Evolutionary conservation across 1,284 basidiomycete species (phyloP), one percentile per base, ranked within the genome.

Genomic region (Gymnopus androsaceus): DNA sequence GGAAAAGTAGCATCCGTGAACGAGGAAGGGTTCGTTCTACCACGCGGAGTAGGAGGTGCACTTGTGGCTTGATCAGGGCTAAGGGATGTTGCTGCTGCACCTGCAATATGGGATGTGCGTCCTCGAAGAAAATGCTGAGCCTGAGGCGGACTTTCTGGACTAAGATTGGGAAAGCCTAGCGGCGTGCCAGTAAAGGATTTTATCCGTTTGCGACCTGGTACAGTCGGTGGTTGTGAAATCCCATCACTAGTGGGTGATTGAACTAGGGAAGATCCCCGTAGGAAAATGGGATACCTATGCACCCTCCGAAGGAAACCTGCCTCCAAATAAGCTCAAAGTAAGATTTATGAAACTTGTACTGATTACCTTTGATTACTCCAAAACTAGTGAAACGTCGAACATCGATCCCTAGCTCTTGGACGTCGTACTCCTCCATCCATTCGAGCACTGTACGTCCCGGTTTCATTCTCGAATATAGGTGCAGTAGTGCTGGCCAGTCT

Each of bases 371-470:
- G 74, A 99, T 97, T n/a, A 98, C 90, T 12, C 96, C 97, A 67
- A 99, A 99, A 60, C 91, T 94, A n/a, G 95, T 88, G 70, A 99
- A 97, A 14, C 97, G 84, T 4, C 96, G 83, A 7, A 94, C 84
- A 68, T 99, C 97, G 55, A 99, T 89, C 1, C 90, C 92, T 17
- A 89, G 72, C 6, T 78, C 74, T 48, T 86, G 78, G 3, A 94
- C 83, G 27, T 87, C 77, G 65, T 94, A 80, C 40, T 80, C 79
- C 62, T 94, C 87, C 76, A 94, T 92, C 96, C 97, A 99, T 50
- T 94, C 86, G 44, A 85, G 82, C 2, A 99, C 80, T 0, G 93
- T 94, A 58, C 86, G 84, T 2, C 94, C 94, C 0, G 92, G 86
- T 58, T 86, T 85, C n/a, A 99, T 75, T 38, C 90, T 80, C 14